Evolutionary conservation across 2,329 filamentous ascomycete species (phyloP).

Genomic region (Trichoderma sp.): DNA sequence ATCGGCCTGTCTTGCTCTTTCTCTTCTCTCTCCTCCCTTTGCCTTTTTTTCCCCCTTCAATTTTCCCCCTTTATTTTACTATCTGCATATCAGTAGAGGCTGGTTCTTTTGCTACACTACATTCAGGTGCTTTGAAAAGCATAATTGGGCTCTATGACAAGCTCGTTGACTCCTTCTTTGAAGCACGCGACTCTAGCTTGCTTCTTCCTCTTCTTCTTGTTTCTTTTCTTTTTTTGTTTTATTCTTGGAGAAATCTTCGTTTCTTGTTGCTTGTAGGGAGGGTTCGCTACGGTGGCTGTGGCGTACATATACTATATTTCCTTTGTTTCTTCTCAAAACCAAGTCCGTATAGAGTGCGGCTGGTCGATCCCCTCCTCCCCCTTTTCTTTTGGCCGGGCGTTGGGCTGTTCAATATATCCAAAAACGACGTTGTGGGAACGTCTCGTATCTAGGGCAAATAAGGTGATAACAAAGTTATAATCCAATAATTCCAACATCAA

Average conservation of each 20-base stretch:
- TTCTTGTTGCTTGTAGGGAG: neutral
- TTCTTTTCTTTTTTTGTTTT: neutral
- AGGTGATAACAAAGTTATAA: slow-evolving; percentile 15
- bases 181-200: neutral
- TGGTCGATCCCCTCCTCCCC: neutral
- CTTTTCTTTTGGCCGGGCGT: neutral
- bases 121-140: neutral
- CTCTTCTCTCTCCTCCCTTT: neutral
- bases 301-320: slow-evolving; percentile 12
- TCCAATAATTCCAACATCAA: slow-evolving; percentile 8
- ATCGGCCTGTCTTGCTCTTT: neutral
- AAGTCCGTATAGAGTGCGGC: slow-evolving; percentile 8
- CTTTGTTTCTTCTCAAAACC: neutral
- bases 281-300: neutral
- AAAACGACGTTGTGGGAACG: slow-evolving; percentile 14
- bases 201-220: neutral
- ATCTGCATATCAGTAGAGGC: slow-evolving; percentile 23
- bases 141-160: neutral
- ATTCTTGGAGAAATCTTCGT: neutral
- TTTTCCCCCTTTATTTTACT: neutral
- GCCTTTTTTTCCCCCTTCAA: neutral
- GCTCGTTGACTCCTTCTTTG: neutral
- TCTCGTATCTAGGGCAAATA: slow-evolving; percentile 15
- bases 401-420: slow-evolving; percentile 20
- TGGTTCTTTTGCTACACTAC: slow-evolving; percentile 17